These are phyloP conservation scores for Tolypocladium tundrense DNA, from an alignment of 2,329 filamentous ascomycete species.

Conservation along the genomic window DNA sequence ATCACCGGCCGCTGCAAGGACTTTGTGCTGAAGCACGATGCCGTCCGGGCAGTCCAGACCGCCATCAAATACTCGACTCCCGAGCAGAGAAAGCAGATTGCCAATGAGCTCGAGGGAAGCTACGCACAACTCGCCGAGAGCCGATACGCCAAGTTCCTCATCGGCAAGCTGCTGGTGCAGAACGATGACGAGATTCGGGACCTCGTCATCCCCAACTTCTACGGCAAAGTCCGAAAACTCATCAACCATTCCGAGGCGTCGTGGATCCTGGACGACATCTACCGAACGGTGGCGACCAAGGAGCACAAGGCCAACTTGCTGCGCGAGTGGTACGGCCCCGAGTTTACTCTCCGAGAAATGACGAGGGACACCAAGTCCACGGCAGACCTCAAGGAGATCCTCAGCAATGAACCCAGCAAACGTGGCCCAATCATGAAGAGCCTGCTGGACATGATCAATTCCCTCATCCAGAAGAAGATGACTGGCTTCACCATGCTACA, in stretches of 20 bases:
- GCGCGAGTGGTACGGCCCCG: constrained; percentile 92
- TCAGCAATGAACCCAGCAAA: constrained; percentile 74
- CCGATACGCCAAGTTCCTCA: constrained; percentile 93
- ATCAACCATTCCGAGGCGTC: constrained; percentile 95
- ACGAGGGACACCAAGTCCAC: constrained; percentile 43
- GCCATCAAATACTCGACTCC: constrained; percentile 90
- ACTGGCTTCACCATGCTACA: constrained; percentile 97
- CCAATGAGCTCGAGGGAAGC: constrained; percentile 72
- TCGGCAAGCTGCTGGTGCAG: constrained; percentile 91
- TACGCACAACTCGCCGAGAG: constrained; percentile 84
- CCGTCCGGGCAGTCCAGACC: constrained; percentile 91
- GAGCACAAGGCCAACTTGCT: constrained; percentile 78
- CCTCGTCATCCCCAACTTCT: constrained; percentile 87
- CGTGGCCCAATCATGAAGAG: constrained; percentile 77
- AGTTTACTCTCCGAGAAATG: constrained; percentile 71
- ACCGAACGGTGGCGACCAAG: constrained; percentile 75
- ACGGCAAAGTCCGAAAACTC: constrained; percentile 80
- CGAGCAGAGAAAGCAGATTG: constrained; percentile 78
- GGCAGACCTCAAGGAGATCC: constrained; percentile 63
- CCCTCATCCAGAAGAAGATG: constrained; percentile 89
- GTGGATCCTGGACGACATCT: constrained; percentile 97
- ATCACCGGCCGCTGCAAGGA: constrained; percentile 87
- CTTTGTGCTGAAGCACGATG: constrained; percentile 97
- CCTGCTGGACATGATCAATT: constrained; percentile 78
- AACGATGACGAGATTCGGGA: constrained; percentile 80